Conservation (phyloP, 2,329 filamentous ascomycete species). For the Apiospora pterosperma region DNA sequence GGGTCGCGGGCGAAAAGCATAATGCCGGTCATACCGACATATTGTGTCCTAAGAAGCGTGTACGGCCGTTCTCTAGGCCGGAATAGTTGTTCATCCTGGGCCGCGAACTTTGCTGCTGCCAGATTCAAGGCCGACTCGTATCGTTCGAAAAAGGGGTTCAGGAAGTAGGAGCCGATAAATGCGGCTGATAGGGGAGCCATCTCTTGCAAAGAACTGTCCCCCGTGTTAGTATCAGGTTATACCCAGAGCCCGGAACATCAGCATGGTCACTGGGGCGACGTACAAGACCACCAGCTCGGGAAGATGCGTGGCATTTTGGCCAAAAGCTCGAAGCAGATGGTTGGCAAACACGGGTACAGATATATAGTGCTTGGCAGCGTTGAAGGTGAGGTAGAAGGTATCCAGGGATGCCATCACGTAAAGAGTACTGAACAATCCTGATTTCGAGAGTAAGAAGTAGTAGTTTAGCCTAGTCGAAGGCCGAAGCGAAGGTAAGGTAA, state of each 20-base stretch:
- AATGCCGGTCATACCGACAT: constrained; percentile 86
- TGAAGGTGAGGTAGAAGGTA: constrained; percentile 82
- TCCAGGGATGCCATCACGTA: constrained; percentile 50
- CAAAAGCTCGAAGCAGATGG: constrained; percentile 62
- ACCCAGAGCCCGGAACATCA: constrained; percentile 8
- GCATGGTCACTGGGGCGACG: constrained; percentile 25
- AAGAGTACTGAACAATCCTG: neutral
- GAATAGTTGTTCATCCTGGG: constrained; percentile 15
- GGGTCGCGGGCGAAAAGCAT: constrained; percentile 75
- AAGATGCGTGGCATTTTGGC: constrained; percentile 40
- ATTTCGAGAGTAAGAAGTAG: too few species aligned
- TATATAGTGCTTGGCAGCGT: constrained; percentile 73
- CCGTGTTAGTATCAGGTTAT: constrained; percentile 7
- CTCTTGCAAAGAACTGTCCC: constrained; percentile 78
- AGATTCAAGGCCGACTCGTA: constrained; percentile 70
- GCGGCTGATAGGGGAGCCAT: constrained; percentile 79
- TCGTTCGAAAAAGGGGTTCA: constrained; percentile 71
- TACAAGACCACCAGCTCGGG: constrained; percentile 57
- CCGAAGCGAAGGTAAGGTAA: neutral
- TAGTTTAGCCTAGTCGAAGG: too few species aligned
- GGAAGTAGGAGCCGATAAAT: constrained; percentile 79
- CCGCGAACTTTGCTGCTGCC: constrained; percentile 49
- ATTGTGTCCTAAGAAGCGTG: constrained; percentile 65
- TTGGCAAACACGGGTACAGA: constrained; percentile 67
- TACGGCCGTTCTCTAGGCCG: constrained; percentile 46